Evolutionary conservation across 1,284 basidiomycete genomes (phyloP).

Genomic region (Malassezia arunalokei): DNA sequence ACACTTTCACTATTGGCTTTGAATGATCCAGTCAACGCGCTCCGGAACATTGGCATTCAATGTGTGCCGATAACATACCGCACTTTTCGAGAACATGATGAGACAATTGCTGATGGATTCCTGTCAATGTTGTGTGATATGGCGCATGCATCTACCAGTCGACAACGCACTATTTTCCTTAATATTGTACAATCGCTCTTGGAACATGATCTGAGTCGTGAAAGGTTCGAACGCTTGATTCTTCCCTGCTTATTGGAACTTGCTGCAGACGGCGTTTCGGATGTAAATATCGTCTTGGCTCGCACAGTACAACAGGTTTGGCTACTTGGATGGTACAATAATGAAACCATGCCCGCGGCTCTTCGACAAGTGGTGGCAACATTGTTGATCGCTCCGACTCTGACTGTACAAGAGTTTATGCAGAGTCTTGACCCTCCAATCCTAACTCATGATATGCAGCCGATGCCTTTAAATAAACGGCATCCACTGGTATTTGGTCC

Average conservation of each 20-base stretch:
- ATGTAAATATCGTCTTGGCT: constrained; percentile 74
- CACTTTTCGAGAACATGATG: constrained; percentile 30
- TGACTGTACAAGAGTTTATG: not conserved
- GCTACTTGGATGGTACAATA: constrained; percentile 33
- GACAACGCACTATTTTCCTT: constrained; percentile 36
- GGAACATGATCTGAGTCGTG: constrained; percentile 18
- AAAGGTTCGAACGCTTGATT: constrained; percentile 54
- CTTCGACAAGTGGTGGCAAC: not conserved
- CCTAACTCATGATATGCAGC: constrained; percentile 25
- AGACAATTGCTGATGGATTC: constrained; percentile 33
- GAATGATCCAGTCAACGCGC: constrained; percentile 67
- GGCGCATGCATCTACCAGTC: constrained; percentile 31
- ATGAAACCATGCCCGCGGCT: not conserved
- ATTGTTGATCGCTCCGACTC: not conserved
- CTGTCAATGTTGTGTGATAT: constrained; percentile 41
- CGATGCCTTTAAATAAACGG: constrained; percentile 24
- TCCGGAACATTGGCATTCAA: constrained; percentile 63
- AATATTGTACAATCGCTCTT: constrained; percentile 29
- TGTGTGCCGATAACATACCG: constrained; percentile 21
- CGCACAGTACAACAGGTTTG: constrained; percentile 55
- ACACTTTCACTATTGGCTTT: constrained; percentile 57
- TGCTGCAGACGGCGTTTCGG: constrained; percentile 61
- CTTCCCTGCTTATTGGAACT: constrained; percentile 56
- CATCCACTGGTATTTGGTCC: constrained; percentile 35
- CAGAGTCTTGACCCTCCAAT: not conserved